These are phyloP conservation scores for Colletotrichum lupini DNA, from an alignment of 2,329 filamentous ascomycete species.

Conservation along the genomic window DNA sequence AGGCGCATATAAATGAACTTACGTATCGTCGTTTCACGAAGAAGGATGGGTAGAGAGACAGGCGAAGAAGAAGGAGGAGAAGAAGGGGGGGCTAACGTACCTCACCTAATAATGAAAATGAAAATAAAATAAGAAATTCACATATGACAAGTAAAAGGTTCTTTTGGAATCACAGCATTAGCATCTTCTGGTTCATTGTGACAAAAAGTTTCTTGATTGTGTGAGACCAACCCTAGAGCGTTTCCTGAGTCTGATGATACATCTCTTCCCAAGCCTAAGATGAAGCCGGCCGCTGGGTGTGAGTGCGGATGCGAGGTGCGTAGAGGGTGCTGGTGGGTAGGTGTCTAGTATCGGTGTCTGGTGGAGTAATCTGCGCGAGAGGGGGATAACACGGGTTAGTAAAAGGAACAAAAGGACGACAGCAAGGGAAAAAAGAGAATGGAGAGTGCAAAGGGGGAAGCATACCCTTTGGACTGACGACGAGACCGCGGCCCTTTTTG, in stretches of 20 bases:
- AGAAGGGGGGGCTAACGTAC: conserved; percentile 1
- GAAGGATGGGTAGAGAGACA: conserved; percentile 15
- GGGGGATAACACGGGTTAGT: too few relatives aligned
- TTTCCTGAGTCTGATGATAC: background rate
- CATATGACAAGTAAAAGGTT: background rate
- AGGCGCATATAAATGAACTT: conserved; percentile 25
- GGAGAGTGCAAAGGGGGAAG: background rate
- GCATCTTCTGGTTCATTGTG: conserved; percentile 27
- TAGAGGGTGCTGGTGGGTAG: background rate
- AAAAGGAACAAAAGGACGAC: too few relatives aligned
- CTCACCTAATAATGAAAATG: conserved; percentile 29
- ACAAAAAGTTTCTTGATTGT: conserved; percentile 26
- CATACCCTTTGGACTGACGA: conserved; percentile 88
- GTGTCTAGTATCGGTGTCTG: conserved; percentile 49
- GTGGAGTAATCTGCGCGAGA: conserved; percentile 44
- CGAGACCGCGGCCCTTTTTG: conserved; percentile 96
- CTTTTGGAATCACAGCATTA: conserved; percentile 29
- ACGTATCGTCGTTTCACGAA: conserved; percentile 29
- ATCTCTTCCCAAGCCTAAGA: background rate
- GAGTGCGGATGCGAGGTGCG: background rate
- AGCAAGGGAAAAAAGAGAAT: background rate
- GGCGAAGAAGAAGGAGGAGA: conserved; percentile 6
- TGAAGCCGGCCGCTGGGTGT: background rate
- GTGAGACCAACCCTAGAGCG: conserved; percentile 43
- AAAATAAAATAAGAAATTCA: conserved; percentile 11